Conservation (phyloP, 768 basidiomycete species). For the Suillus brevipes region DNA sequence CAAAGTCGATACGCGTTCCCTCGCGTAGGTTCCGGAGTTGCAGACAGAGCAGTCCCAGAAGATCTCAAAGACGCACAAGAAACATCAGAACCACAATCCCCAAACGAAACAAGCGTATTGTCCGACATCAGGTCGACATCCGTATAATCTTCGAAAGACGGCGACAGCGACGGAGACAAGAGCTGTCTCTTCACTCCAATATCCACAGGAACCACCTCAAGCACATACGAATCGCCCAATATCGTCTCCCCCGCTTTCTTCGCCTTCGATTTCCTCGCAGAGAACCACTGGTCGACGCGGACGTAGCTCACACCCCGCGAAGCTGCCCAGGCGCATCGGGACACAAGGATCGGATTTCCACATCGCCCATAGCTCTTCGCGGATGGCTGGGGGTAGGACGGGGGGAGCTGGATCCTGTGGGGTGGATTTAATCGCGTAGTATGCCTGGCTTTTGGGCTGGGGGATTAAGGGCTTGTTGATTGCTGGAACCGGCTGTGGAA, state of each 20-base stretch:
- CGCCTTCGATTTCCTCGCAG: slow-evolving; percentile 23
- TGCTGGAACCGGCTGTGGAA: no score
- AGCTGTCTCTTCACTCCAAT: slow-evolving; percentile 16
- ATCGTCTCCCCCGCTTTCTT: slow-evolving; percentile 25
- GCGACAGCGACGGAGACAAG: slow-evolving; percentile 4
- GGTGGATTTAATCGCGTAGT: not conserved
- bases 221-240: slow-evolving; percentile 21
- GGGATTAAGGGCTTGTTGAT: not conserved
- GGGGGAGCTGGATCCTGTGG: not conserved
- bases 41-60: not conserved
- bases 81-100: no score
- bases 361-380: slow-evolving; percentile 32
- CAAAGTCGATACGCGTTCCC: no score
- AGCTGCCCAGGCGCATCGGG: slow-evolving; percentile 28
- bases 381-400: not conserved
- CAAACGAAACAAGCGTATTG: slow-evolving; percentile 21
- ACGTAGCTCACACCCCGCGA: slow-evolving; percentile 21
- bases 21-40: not conserved
- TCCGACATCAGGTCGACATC: slow-evolving; percentile 20
- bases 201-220: slow-evolving; percentile 9
- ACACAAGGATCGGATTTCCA: slow-evolving; percentile 30
- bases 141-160: slow-evolving; percentile 2
- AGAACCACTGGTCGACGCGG: slow-evolving; percentile 28
- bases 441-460: not conserved
- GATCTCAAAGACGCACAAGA: not conserved